These are phyloP conservation scores for Microbotryomycetes sp. DNA, from an alignment of 1,284 basidiomycete genomes.

Conservation along the genomic window DNA sequence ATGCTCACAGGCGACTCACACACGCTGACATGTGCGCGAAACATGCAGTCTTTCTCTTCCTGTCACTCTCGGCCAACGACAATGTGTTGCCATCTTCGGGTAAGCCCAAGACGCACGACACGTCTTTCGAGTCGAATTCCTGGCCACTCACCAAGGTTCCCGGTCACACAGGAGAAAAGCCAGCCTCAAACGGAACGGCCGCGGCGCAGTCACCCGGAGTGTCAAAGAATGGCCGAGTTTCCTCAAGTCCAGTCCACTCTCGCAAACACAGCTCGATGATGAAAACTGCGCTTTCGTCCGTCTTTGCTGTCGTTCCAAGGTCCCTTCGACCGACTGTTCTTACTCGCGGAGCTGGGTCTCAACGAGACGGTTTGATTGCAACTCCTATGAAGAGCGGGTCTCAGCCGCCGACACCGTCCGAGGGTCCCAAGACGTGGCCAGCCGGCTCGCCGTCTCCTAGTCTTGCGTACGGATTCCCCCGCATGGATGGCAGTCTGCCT, in stretches of 20 bases:
- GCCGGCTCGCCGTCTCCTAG: neutral
- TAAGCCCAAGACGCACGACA: no score
- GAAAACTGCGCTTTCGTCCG: slow-evolving; percentile 24
- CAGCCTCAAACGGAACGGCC: neutral
- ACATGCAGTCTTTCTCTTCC: slow-evolving; percentile 72
- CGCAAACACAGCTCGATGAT: slow-evolving; percentile 25
- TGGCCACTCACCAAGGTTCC: no score
- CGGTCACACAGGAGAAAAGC: neutral
- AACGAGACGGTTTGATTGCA: slow-evolving; percentile 5
- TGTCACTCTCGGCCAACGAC: slow-evolving; percentile 89
- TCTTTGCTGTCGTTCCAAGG: slow-evolving; percentile 20
- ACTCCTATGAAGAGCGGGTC: neutral
- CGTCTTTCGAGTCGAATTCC: no score
- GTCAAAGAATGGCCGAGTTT: neutral
- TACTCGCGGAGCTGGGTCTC: neutral
- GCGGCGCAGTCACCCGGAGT: neutral
- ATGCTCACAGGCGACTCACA: neutral
- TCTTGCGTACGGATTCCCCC: neutral
- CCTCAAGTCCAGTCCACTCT: neutral
- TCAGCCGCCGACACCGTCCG: neutral
- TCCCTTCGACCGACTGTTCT: slow-evolving; percentile 6
- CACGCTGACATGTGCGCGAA: slow-evolving; percentile 39
- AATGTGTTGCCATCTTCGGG: slow-evolving; percentile 64
- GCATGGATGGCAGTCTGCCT: neutral
- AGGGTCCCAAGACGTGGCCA: neutral